These are phyloP conservation scores for Colletotrichum lentis DNA, from an alignment of 2,329 filamentous ascomycete species.

Conservation along the genomic window DNA sequence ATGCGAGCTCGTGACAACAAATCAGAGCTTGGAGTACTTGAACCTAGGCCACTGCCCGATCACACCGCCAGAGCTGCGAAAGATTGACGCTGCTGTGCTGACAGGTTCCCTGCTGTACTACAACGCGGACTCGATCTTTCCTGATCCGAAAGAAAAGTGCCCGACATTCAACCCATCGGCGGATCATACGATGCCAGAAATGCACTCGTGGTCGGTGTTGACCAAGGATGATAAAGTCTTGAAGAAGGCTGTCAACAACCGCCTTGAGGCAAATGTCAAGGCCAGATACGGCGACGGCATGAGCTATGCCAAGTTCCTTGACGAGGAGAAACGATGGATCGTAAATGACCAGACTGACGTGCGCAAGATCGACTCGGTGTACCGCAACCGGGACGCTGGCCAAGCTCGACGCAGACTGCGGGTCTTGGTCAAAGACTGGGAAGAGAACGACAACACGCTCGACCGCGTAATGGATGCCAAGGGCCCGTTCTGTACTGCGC, in stretches of 20 bases:
- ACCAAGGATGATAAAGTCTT: constrained; percentile 28
- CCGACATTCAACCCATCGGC: constrained; percentile 45
- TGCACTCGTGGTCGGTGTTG: constrained; percentile 12
- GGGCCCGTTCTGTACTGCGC: constrained; percentile 42
- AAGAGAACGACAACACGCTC: constrained; percentile 51
- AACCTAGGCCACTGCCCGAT: constrained; percentile 52
- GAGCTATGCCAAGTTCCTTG: constrained; percentile 46
- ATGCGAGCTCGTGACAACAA: constrained; percentile 45
- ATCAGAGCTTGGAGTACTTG: constrained; percentile 50
- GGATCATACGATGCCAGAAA: constrained; percentile 27
- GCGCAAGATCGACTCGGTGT: constrained; percentile 55
- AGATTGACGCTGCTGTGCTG: constrained; percentile 45
- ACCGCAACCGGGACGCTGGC: constrained; percentile 53
- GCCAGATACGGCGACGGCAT: constrained; percentile 45
- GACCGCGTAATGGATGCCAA: constrained; percentile 48
- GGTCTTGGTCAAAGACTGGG: constrained; percentile 51
- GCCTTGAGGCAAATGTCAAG: constrained; percentile 46
- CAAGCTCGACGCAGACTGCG: constrained; percentile 48
- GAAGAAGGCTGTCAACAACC: constrained; percentile 45
- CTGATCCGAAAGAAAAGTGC: constrained; percentile 40
- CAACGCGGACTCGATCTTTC: constrained; percentile 49
- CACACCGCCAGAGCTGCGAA: constrained; percentile 43
- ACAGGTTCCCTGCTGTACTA: constrained; percentile 50
- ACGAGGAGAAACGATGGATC: constrained; percentile 52
- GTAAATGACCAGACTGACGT: constrained; percentile 51